Evolutionary conservation across 331 rosid genomes (phyloP).

Genomic region (Saraca asoca): DNA sequence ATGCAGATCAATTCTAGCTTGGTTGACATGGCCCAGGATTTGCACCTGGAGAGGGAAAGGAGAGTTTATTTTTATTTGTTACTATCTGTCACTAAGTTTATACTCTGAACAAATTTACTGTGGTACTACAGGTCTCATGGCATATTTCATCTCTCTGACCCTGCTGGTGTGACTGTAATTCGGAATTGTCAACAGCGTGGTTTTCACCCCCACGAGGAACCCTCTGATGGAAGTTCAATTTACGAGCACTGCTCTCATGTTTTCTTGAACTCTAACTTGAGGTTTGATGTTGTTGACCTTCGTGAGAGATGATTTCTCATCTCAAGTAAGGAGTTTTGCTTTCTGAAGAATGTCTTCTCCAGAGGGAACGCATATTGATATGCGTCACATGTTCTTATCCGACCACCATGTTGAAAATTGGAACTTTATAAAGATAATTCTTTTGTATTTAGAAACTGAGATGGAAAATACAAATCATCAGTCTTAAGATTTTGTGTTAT

Average conservation of each 20-base stretch:
- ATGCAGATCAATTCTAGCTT: background rate
- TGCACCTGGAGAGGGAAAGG: background rate
- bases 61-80: too few species aligned
- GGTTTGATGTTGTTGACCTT: constrained; percentile 78
- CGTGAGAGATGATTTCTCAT: constrained; percentile 44
- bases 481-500: constrained; percentile 40
- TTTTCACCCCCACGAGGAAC: constrained; percentile 98
- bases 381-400: constrained; percentile 30
- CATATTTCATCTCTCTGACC: constrained; percentile 95
- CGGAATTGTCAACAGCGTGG: constrained; percentile 94
- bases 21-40: background rate
- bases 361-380: constrained; percentile 17
- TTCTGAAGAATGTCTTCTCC: constrained; percentile 21
- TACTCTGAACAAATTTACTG: constrained; percentile 8
- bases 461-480: constrained; percentile 12
- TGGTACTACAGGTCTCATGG: constrained; percentile 88
- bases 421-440: too few species aligned
- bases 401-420: background rate
- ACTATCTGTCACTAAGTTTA: too few species aligned
- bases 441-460: background rate
- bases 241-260: constrained; percentile 99
- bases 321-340: background rate
- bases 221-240: constrained; percentile 78
- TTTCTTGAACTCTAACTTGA: constrained; percentile 69
- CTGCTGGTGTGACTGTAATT: constrained; percentile 79